phyloP scores from a whole-genome alignment of 1,284 basidiomycete species.

The Ganoderma multipileum region DNA sequence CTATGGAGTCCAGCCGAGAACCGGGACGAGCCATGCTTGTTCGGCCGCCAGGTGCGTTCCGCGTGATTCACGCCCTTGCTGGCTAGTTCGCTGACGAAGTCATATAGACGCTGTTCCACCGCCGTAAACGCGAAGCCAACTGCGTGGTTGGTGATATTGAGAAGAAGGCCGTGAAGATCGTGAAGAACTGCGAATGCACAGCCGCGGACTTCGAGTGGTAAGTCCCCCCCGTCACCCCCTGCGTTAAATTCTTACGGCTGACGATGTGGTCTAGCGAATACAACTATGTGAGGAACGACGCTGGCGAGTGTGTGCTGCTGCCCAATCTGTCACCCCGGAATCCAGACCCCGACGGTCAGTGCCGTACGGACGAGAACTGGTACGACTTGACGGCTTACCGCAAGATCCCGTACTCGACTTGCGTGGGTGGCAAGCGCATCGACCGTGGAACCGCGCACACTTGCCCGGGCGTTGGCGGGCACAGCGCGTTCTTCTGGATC shows the following conservation, averaged over 20 bases:
- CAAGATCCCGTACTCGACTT: conserved; percentile 87
- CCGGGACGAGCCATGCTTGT: conserved; percentile 80
- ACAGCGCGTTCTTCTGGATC: conserved; percentile 84
- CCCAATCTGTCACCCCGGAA: conserved; percentile 47
- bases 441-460: conserved; percentile 76
- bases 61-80: not conserved
- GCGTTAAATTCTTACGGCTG: not conserved
- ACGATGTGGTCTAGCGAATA: conserved; percentile 71
- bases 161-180: conserved; percentile 60
- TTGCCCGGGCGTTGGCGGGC: conserved; percentile 81
- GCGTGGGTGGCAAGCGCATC: conserved; percentile 75
- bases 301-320: conserved; percentile 79
- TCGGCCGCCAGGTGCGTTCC: conserved; percentile 78
- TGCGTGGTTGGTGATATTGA: conserved; percentile 82
- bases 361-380: conserved; percentile 79
- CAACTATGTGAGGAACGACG: conserved; percentile 77
- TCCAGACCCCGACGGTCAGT: conserved; percentile 50
- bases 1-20: conserved; percentile 92
- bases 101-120: conserved; percentile 82
- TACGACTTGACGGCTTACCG: conserved; percentile 91
- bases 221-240: conserved; percentile 26
- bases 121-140: conserved; percentile 79
- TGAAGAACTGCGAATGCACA: conserved; percentile 78
- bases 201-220: conserved; percentile 91
- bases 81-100: conserved; percentile 5